phyloP scores from a whole-genome alignment of 2,329 filamentous ascomycete species.

The Aspergillus vadensis region DNA sequence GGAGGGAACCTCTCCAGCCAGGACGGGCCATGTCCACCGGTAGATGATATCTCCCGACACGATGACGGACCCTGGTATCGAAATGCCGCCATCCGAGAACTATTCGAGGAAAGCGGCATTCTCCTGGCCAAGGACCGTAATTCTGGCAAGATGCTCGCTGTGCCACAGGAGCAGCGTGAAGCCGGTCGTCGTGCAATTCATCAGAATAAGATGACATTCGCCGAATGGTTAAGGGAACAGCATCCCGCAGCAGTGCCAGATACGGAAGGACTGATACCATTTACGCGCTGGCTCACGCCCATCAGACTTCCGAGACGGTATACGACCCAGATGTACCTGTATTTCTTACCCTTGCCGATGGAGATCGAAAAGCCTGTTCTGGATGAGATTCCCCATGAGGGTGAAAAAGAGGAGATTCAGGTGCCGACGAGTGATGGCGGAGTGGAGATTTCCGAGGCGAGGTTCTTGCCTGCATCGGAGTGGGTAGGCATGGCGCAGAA shows the following conservation, averaged over 20 bases:
- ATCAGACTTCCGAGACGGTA: conserved; percentile 71
- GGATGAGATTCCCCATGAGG: conserved; percentile 39
- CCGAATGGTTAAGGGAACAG: conserved; percentile 59
- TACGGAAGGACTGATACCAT: conserved; percentile 68
- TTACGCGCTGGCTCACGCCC: conserved; percentile 92
- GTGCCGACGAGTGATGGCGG: conserved; percentile 72
- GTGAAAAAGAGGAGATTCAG: conserved; percentile 61
- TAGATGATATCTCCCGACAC: conserved; percentile 61
- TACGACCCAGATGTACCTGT: conserved; percentile 96
- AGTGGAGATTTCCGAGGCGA: conserved; percentile 71
- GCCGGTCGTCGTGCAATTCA: conserved; percentile 70
- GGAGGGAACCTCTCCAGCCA: conserved; percentile 79
- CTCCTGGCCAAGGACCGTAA: conserved; percentile 62
- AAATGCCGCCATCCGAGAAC: conserved; percentile 83
- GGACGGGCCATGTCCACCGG: conserved; percentile 64
- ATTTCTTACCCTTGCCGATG: conserved; percentile 70
- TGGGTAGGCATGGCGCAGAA: conserved; percentile 68
- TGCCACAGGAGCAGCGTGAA: conserved; percentile 63
- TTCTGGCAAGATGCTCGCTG: conserved; percentile 57
- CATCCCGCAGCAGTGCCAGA: conserved; percentile 53
- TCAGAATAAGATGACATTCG: conserved; percentile 64
- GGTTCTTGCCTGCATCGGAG: conserved; percentile 68
- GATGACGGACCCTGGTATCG: conserved; percentile 72
- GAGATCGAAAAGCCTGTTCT: conserved; percentile 34
- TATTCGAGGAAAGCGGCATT: conserved; percentile 93